Base-by-base conservation (phyloP, 2,329 filamentous ascomycete genomes). In the Paramyrothecium roridum region DNA sequence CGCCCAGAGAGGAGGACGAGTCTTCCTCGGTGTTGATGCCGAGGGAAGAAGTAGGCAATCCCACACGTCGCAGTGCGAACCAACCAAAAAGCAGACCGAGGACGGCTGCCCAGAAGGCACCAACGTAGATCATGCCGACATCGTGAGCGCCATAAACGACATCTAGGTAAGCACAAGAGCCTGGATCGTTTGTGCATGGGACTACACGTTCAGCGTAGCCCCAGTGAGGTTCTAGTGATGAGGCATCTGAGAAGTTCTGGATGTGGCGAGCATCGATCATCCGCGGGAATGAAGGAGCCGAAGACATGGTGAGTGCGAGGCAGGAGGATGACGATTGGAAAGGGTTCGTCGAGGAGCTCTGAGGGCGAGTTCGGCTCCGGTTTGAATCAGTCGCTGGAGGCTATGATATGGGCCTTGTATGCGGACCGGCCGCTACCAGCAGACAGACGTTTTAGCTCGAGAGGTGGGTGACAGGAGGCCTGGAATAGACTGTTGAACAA, bases 121-220 rank as follows among this genome's bases (percentile, higher is more conserved):
- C 80, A 1, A 70, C 70, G 64, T 81, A 82, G 37, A 80, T 59
- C 74, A 83, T 80, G 20, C 77, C 71, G 8, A 70, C 53, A 56
- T 81, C 80, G 63, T 83, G 80, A 16, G 74, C 67, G 22, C 59
- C 57, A 57, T 83, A 83, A 49, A 82, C 78, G 34, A 74, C 69
- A 56, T 83, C 80, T 50, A 83, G 76, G 61, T 80, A 80, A 23
- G 64, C 73, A 65, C 78, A 80, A 8, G 76, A 76, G n/a, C 76
- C 77, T 13, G 69, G 60, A 55, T 80, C 78, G 62, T 70, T 77
- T 52, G 67, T 72, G 65, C 77, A 80, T 3, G 77, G 77, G 3
- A 80, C 46, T 0, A 73, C 68, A 22, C 77, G 74, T 59, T 73
- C 69, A n/a, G 70, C 70, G 54, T 79, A 80, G 47, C 77, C 77